A percentile compares a stretch with the other conserved stretches of the same genome.
phyloP scores from a whole-genome alignment of 805 yeast genomes.

The Myxozyma kluyveri region DNA sequence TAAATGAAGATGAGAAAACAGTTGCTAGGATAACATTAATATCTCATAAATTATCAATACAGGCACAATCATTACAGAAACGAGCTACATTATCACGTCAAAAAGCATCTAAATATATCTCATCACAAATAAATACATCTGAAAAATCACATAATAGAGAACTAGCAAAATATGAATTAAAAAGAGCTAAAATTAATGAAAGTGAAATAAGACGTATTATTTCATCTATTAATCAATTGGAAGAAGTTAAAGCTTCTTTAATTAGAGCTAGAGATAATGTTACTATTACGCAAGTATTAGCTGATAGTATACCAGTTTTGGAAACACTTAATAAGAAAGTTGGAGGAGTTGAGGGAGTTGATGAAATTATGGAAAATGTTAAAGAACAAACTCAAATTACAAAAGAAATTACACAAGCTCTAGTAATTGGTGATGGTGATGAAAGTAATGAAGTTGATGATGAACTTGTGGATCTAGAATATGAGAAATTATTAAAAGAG shows the following conservation, averaged over 20 bases:
- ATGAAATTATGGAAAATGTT: conserved; percentile 43
- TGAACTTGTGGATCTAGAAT: conserved; percentile 43
- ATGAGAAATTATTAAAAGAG: conserved; percentile 39
- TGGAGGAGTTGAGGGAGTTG: conserved; percentile 48
- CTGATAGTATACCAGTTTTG: conserved; percentile 49
- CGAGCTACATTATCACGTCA: conserved; percentile 4
- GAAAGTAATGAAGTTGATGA: too few relatives aligned
- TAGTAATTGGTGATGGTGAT: conserved; percentile 36
- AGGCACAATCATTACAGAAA: conserved; percentile 5
- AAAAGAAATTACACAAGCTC: conserved; percentile 42
- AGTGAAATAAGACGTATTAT: not conserved
- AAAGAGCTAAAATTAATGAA: conserved; percentile 13
- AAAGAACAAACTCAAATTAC: conserved; percentile 41
- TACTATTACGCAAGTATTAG: conserved; percentile 33
- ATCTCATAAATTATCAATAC: conserved; percentile 1
- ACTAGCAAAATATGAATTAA: conserved; percentile 17
- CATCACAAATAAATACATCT: not conserved
- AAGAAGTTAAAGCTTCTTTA: not conserved
- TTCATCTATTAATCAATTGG: not conserved
- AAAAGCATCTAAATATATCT: conserved; percentile 6
- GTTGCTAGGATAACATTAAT: conserved; percentile 13
- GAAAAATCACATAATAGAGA: conserved; percentile 5
- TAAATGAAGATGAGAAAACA: conserved; percentile 22
- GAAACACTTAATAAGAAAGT: conserved; percentile 42
- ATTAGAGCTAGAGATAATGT: conserved; percentile 20